Percentiles rank a stretch among this genome's conserved stretches.
Conservation (phyloP, 2,329 filamentous ascomycete species). For the Ambrosiella xylebori region DNA sequence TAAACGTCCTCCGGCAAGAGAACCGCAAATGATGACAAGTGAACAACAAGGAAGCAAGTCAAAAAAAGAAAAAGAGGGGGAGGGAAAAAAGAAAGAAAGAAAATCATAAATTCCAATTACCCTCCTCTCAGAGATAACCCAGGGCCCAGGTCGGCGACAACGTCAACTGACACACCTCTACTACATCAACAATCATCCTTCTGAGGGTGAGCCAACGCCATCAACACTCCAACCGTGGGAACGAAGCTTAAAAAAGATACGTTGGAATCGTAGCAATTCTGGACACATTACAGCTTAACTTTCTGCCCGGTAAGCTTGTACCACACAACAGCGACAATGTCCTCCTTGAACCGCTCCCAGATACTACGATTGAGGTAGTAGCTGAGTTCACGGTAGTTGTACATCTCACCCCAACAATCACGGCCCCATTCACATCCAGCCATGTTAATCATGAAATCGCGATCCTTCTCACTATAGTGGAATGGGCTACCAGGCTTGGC, state of each 20-base stretch:
- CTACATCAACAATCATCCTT: not conserved
- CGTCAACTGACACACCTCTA: not conserved
- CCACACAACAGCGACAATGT: conserved; percentile 42
- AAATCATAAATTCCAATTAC: not conserved
- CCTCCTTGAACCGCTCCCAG: conserved; percentile 64
- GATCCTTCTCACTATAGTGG: conserved; percentile 71
- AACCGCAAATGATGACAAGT: not conserved
- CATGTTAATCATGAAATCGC: conserved; percentile 96
- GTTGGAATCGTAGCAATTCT: conserved; percentile 13
- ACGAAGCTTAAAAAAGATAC: conserved; percentile 11
- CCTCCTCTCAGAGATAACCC: not conserved
- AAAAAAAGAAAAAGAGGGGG: not conserved
- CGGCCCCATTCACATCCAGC: conserved; percentile 92
- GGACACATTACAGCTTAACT: conserved; percentile 33
- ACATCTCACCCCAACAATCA: conserved; percentile 97
- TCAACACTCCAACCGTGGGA: not conserved
- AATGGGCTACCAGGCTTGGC: conserved; percentile 52
- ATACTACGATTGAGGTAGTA: conserved; percentile 70
- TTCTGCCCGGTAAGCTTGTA: conserved; percentile 45
- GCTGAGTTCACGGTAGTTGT: conserved; percentile 80
- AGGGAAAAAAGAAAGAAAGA: not conserved
- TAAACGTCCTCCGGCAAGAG: not conserved
- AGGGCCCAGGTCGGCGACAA: not conserved
- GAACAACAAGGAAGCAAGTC: not conserved
- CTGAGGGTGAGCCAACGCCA: not conserved